phyloP scores from a whole-genome alignment of 2,329 filamentous ascomycete species.

The Pestalotiopsis fici region DNA sequence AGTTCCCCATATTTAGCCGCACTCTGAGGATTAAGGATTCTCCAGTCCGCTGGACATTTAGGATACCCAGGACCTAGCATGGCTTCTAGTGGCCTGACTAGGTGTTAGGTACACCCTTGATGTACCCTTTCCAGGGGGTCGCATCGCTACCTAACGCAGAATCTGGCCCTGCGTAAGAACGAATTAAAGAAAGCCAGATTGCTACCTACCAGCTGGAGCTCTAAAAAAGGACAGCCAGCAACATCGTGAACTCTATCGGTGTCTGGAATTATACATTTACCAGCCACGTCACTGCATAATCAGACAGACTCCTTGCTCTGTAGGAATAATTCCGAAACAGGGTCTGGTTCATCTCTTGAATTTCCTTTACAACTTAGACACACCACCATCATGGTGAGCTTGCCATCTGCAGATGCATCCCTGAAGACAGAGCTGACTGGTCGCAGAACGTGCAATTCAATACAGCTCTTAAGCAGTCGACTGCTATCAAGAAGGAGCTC shows the following conservation, averaged over 20 bases:
- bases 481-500: constrained; percentile 76
- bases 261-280: background rate
- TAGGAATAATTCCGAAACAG: too few species aligned
- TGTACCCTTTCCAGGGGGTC: background rate
- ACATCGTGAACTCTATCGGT: background rate
- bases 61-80: background rate
- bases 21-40: background rate
- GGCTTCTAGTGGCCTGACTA: background rate
- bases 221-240: background rate
- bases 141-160: background rate
- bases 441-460: constrained; percentile 78
- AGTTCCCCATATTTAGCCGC: background rate
- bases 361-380: background rate
- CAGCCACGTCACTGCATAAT: background rate
- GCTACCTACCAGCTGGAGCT: background rate
- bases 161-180: background rate
- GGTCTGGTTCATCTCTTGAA: too few species aligned
- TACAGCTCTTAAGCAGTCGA: constrained; percentile 82
- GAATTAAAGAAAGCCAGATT: constrained; percentile 5
- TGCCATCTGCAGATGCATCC: background rate
- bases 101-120: background rate
- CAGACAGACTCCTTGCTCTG: background rate
- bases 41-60: background rate
- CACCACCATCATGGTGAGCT: background rate
- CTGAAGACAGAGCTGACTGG: background rate